These are phyloP conservation scores for Euphorbia celastroides DNA, from an alignment of 441 rosid species.

Conservation along the genomic window DNA sequence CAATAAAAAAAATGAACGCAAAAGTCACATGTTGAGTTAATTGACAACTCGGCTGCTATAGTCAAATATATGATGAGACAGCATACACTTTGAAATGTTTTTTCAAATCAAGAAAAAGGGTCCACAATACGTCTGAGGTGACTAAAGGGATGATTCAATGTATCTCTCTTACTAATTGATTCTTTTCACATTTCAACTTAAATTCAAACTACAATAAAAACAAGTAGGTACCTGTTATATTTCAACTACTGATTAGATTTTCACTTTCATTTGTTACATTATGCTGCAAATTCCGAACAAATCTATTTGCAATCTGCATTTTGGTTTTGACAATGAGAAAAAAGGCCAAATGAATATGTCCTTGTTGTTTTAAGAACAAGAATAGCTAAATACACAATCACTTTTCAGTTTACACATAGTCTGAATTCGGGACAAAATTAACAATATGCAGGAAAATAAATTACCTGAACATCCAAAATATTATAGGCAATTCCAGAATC, in stretches of 20 bases:
- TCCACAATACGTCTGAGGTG: conserved; percentile 4
- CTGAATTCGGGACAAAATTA: neutral
- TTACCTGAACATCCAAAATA: conserved; percentile 55
- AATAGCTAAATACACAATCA: neutral
- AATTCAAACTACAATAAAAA: neutral
- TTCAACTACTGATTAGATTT: neutral
- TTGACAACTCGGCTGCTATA: neutral
- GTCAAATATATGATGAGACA: neutral
- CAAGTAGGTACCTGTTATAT: too few species aligned
- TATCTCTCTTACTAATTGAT: conserved; percentile 1
- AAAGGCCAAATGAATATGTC: neutral
- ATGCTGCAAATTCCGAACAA: neutral
- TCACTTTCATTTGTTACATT: neutral
- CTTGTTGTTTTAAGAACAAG: neutral
- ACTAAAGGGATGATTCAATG: neutral
- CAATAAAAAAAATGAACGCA: neutral
- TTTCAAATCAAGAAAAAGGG: neutral
- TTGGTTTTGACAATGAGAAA: neutral
- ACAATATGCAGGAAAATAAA: neutral
- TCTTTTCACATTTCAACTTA: neutral
- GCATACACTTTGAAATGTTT: neutral
- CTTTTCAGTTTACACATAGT: too few species aligned
- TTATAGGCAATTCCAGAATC: conserved; percentile 39
- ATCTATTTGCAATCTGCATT: neutral
- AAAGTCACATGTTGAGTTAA: neutral